A percentile compares a stretch with the other conserved stretches of the same genome.
phyloP scores from a whole-genome alignment of 495 filamentous ascomycete species.

The Gamarada debralockiae region DNA sequence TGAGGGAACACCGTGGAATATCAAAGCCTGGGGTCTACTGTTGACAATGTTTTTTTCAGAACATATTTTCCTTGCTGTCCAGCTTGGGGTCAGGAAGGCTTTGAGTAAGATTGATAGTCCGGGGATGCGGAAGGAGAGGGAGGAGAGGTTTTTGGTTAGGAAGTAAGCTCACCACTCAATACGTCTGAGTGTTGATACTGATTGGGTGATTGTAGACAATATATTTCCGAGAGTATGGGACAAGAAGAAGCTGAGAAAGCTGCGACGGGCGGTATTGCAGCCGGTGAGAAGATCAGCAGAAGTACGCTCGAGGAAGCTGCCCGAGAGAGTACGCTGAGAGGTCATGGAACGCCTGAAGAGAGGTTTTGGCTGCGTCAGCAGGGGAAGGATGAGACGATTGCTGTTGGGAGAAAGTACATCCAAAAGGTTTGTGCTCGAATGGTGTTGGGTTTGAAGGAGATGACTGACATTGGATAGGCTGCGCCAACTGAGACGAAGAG shows the following conservation, averaged over 20 bases:
- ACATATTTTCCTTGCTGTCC: conserved; percentile 74
- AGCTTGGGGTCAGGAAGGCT: conserved; percentile 63
- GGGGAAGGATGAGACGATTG: conserved; percentile 55
- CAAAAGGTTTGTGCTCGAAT: conserved; percentile 15
- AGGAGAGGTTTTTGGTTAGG: conserved; percentile 68
- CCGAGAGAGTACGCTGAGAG: conserved; percentile 44
- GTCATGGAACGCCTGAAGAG: conserved; percentile 51
- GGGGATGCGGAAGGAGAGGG: conserved; percentile 75
- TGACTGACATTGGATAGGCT: neutral
- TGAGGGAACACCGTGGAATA: conserved; percentile 53
- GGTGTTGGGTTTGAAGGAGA: neutral
- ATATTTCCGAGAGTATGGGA: conserved; percentile 49
- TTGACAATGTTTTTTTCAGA: conserved; percentile 84
- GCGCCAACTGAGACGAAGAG: neutral
- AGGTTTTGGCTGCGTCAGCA: conserved; percentile 67
- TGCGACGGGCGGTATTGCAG: conserved; percentile 28
- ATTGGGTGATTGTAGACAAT: conserved; percentile 8
- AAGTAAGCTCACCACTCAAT: conserved; percentile 54
- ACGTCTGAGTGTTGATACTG: neutral
- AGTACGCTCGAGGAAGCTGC: conserved; percentile 63
- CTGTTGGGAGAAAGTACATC: conserved; percentile 42
- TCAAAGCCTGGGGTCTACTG: conserved; percentile 78
- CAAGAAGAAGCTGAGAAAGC: conserved; percentile 36
- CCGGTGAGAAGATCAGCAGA: conserved; percentile 45
- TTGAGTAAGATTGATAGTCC: conserved; percentile 81